These are phyloP conservation scores for Myxozyma sirexii DNA, from an alignment of 805 yeast species.

Conservation along the genomic window DNA sequence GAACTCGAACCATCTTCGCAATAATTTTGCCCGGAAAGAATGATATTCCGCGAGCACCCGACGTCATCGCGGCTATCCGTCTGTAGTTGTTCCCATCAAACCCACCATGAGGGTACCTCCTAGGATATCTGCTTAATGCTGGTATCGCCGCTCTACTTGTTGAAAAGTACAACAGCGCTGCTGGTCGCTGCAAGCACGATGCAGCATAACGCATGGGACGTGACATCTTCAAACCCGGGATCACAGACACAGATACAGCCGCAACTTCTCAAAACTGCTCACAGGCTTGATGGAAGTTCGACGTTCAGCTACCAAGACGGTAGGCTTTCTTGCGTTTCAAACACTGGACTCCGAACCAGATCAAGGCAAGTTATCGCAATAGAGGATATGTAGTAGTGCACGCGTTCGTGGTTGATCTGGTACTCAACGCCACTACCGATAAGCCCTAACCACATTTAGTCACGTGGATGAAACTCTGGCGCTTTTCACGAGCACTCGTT, in stretches of 20 bases:
- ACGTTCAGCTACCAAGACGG: not conserved
- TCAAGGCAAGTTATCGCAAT: too few relatives aligned
- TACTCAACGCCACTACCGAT: too few relatives aligned
- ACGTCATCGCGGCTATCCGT: slow-evolving; percentile 7
- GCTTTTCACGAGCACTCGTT: too few relatives aligned
- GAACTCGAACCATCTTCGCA: slow-evolving; percentile 51
- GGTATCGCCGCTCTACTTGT: slow-evolving; percentile 5
- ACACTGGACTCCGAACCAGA: too few relatives aligned
- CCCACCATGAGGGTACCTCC: not conserved
- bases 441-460: too few relatives aligned
- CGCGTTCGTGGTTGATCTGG: too few relatives aligned
- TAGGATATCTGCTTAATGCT: not conserved
- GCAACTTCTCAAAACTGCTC: not conserved
- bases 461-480: not conserved
- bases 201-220: slow-evolving; percentile 13
- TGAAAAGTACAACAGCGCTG: not conserved
- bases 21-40: slow-evolving; percentile 32
- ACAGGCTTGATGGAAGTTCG: not conserved
- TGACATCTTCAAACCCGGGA: slow-evolving; percentile 1
- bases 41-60: slow-evolving; percentile 21
- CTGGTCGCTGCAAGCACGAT: not conserved
- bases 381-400: too few relatives aligned
- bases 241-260: not conserved
- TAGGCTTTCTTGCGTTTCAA: too few relatives aligned
- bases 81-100: slow-evolving; percentile 4